Base-by-base conservation (phyloP, 2,329 filamentous ascomycete species). In the Pestalotiopsis sp. region DNA sequence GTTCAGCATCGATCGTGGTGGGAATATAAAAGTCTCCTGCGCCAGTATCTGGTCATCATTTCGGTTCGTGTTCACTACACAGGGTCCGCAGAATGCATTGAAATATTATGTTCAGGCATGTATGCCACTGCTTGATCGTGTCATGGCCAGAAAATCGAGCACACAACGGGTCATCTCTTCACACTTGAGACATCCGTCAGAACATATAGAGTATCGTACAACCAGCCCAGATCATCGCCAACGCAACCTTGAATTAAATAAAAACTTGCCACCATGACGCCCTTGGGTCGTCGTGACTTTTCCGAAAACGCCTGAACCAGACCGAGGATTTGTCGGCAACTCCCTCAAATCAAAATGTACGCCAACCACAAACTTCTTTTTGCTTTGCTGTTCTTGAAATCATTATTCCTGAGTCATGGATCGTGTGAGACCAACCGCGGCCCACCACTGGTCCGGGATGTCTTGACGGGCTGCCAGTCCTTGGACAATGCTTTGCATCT, bases 381-480 rank as follows among this genome's bases (percentile, higher is more conserved):
- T 48, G 22, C 61, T 44, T 20, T 11, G 11, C 35, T 20, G 35
- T 39, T 83, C 82, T 40, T 78, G 80, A 20, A 52, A 52, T 20
- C n/a, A 61, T 61, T 35, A 61, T 22, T 83, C 82, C 44, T 78
- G 81, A 20, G 81, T 78, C 66, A 88, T 79, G 14, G 84, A 90
- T 70, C 89, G 86, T 74, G 84, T 89, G 70, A 93, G 84, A 56
- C 91, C 91, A 68, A 86, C 90, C 73, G 88, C 86, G 68, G 88
- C 88, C 93, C 93, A 97, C 89, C 91, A 94, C 71, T 93, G 90
- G 69, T 96, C 92, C 0, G 92, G 91, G 66, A 96, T 91, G 73
- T 94, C 92, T 74, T 93, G 87, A 26, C 92, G 84, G 20, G 87
- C 85, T 40, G 90, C 88, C 66, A 97, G 84, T 57, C 88, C 86